Evolutionary conservation across 2,329 filamentous ascomycete species (phyloP), one percentile per base, ranked within the genome.

Genomic region (Xylariaceae sp.): DNA sequence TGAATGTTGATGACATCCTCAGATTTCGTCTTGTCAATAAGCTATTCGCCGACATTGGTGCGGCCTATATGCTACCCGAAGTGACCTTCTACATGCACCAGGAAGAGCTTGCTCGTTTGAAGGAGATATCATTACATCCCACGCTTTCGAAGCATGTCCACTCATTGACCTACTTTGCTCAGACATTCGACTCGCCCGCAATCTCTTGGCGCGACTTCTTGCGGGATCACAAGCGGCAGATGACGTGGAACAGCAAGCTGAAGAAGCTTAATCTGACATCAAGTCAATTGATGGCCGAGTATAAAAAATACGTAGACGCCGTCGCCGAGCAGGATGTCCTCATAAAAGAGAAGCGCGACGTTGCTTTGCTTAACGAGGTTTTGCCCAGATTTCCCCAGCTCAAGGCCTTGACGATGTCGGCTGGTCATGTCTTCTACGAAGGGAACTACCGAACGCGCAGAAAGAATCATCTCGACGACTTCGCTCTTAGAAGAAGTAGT

Each of bases 41-140:
- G 36, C 28, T 54, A 2, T 69, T 67, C 33, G 66, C 66, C 8
- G 62, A 67, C 33, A 56, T 65, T 24, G 68, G 62, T 14, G 68
- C 66, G 6, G 54, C 60, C 33, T 65, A 65, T 79, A 56, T 86
- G 79, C 50, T 83, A 65, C 36, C 74, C 64, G 33, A 75, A 40
- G 43, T 73, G 60, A 60, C 61, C 12, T 53, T 72, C 63, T 58
- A 64, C 43, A 31, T 72, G 49, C 45, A 73, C 56, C 17, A 65
- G 17, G 45, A 53, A 12, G 68, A 70, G 31, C 50, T 71, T 11
- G 57, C 65, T 4, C 63, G 65, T 33, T 49, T 71, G 16, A 48
- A 56, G 12, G 46, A 39, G 36, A 67, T 71, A 58, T 66, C 68
- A 14, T 48, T 65, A 23, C 58, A 68, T 16, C 67, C 63, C 39